Evolutionary conservation across 768 basidiomycete species (phyloP).

Genomic region (Mycena galericulata): DNA sequence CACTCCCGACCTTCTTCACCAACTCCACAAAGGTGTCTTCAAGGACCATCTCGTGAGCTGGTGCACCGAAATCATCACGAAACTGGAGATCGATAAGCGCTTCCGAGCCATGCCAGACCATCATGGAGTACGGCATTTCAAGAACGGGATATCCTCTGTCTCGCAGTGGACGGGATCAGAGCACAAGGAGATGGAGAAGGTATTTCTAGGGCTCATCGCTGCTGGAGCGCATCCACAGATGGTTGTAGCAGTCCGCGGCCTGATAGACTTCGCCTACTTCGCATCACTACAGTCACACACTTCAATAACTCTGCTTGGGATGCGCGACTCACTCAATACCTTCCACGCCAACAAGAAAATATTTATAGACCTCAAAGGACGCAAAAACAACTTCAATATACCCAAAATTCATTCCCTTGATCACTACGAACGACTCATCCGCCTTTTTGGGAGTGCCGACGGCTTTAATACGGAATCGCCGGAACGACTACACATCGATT

Average conservation of each 20-base stretch:
- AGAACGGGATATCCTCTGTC: constrained; percentile 46
- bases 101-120: constrained; percentile 44
- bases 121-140: constrained; percentile 45
- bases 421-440: not conserved
- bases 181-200: constrained; percentile 44
- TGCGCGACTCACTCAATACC: constrained; percentile 34
- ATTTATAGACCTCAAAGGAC: constrained; percentile 37
- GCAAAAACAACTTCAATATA: constrained; percentile 47
- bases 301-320: constrained; percentile 30
- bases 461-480: not conserved
- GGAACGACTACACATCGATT: not conserved
- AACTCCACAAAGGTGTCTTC: constrained; percentile 59
- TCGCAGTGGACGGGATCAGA: constrained; percentile 52
- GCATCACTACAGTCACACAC: constrained; percentile 34
- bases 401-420: constrained; percentile 47
- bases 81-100: constrained; percentile 48
- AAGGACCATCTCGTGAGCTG: constrained; percentile 56
- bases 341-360: constrained; percentile 44
- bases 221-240: constrained; percentile 29
- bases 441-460: not conserved
- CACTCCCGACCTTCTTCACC: constrained; percentile 42
- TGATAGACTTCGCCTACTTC: constrained; percentile 4
- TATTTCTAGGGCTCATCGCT: constrained; percentile 43
- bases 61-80: constrained; percentile 39
- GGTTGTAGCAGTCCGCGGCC: constrained; percentile 19